Evolutionary conservation across 768 basidiomycete species (phyloP).

Genomic region (Lactifluus hygrophoroides): DNA sequence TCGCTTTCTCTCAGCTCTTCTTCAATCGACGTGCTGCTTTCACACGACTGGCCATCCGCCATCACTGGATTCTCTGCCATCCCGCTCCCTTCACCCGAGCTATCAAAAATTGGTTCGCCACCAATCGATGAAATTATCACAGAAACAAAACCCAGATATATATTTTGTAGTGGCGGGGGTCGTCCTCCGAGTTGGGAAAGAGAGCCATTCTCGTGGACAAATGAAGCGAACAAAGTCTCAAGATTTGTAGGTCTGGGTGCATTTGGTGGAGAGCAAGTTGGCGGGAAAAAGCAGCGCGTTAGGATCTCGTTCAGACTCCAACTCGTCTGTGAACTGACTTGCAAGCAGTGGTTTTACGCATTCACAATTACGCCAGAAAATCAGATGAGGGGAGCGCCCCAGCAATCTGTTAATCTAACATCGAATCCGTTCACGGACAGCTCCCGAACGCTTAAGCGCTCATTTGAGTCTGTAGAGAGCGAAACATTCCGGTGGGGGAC

Average conservation of each 20-base stretch:
- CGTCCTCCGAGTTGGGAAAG: conserved; percentile 80
- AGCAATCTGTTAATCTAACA: conserved; percentile 54
- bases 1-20: conserved; percentile 54
- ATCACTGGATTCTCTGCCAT: conserved; percentile 54
- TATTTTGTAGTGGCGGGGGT: conserved; percentile 64
- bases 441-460: conserved; percentile 42
- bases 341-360: conserved; percentile 89
- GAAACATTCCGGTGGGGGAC: conserved; percentile 68
- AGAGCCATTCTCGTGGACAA: conserved; percentile 84
- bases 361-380: conserved; percentile 68
- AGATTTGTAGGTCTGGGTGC: conserved; percentile 83
- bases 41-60: conserved; percentile 65
- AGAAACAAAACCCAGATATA: conserved; percentile 75
- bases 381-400: conserved; percentile 28
- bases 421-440: conserved; percentile 58
- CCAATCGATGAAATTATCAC: conserved; percentile 59
- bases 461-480: conserved; percentile 36
- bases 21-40: conserved; percentile 74
- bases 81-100: conserved; percentile 35
- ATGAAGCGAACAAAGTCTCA: conserved; percentile 55
- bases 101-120: conserved; percentile 38
- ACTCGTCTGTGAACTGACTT: conserved; percentile 4
- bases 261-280: conserved; percentile 59
- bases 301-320: conserved; percentile 24
- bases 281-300: conserved; percentile 78